Evolutionary conservation across 2,329 filamentous ascomycete species (phyloP).

Genomic region (Plectosphaerella sp.): DNA sequence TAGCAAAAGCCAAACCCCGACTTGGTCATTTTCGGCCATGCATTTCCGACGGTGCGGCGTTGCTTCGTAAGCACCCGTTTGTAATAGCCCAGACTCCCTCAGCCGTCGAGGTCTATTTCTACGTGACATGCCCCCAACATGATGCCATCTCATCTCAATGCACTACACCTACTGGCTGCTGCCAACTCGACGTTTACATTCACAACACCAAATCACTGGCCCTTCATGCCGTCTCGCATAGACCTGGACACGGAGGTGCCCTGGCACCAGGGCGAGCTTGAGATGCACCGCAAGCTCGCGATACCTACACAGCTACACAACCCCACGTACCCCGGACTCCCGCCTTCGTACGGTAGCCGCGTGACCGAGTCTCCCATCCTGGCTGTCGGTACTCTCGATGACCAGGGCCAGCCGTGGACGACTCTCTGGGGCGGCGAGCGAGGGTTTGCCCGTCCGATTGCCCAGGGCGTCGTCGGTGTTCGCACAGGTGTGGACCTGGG

Average conservation of each 20-base stretch:
- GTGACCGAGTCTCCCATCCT: slow-evolving; percentile 62
- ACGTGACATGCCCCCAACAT: neutral
- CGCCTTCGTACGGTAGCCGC: slow-evolving; percentile 54
- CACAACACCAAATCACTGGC: slow-evolving; percentile 18
- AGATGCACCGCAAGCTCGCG: slow-evolving; percentile 59
- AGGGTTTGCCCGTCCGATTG: slow-evolving; percentile 62
- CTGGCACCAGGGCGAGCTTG: slow-evolving; percentile 64
- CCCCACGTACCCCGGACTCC: slow-evolving; percentile 62
- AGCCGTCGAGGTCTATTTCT: too few species aligned
- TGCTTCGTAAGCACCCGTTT: too few species aligned
- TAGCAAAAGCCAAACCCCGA: too few species aligned
- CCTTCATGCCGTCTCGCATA: neutral
- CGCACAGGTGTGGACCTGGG: slow-evolving; percentile 56
- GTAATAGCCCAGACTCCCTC: too few species aligned
- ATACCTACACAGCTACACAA: slow-evolving; percentile 53
- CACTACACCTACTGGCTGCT: slow-evolving; percentile 3
- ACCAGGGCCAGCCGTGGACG: slow-evolving; percentile 65
- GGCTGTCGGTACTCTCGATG: slow-evolving; percentile 69
- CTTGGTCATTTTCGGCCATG: too few species aligned
- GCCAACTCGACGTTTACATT: slow-evolving; percentile 1
- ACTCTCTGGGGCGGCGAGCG: slow-evolving; percentile 71
- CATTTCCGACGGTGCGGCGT: too few species aligned
- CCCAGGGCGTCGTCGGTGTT: slow-evolving; percentile 59
- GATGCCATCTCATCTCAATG: neutral
- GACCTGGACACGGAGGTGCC: slow-evolving; percentile 3